Evolutionary conservation across 768 basidiomycete genomes (phyloP), one percentile per base, ranked within the genome.

Genomic region (Nidularia pulvinata): DNA sequence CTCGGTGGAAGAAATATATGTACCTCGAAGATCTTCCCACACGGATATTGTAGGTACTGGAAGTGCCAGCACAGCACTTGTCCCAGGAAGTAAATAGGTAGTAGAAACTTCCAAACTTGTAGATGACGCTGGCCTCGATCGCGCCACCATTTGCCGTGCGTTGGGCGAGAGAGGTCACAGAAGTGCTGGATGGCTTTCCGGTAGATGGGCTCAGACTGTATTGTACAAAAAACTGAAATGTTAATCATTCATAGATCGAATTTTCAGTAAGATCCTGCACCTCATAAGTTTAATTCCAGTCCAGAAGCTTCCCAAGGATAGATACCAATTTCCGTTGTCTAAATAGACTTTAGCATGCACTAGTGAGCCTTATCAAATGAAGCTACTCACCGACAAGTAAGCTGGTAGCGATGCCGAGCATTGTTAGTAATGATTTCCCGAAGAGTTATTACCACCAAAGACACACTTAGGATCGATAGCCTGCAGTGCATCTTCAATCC

Each of bases 21-120:
- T 50, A 78, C 78, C 67, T 72, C 4, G 69, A 60, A 6, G 79
- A 75, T 30, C 83, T 71, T 22, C 80, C 81, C 32, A 85, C 82
- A 7, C 81, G 76, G 51, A 83, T 85, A 54, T 83, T 85, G 60
- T 84, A 84, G 0, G 81, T 84, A 63, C 79, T 80, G 6, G 66
- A 69, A n/a, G 73, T 75, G 5, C 81, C 81, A 33, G 62, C 39
- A 64, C 82, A 83, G 65, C 81, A 83, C 2, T 65, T 67, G 55
- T 82, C 82, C 82, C 81, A 83, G 10, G 76, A 77, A 1, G 76
- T 73, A 64, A 84, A 84, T 14, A 84, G 69, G 57, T 83, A 84
- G 64, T 75, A 83, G 59, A 66, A 83, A 46, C 57, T 71, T 35
- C 72, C 71, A 55, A 61, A 61, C 57, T 79, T 74, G 64, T 66